Evolutionary conservation across 169 alveolate species (phyloP).

Genomic region (Ichthyophthirius multifiliis): DNA sequence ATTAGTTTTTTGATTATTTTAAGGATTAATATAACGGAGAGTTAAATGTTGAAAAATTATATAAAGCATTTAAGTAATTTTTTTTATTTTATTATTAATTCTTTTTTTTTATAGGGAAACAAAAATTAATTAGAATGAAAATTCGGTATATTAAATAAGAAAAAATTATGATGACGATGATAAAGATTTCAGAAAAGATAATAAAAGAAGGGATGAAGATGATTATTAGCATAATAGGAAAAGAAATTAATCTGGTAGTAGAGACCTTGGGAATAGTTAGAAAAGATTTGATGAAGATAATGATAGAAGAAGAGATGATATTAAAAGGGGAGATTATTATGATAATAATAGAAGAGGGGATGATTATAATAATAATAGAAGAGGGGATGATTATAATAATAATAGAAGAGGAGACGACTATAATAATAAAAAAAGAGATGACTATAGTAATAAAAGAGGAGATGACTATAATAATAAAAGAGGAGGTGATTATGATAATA

Average conservation of each 20-base stretch:
- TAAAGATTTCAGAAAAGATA: background rate
- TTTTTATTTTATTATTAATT: background rate
- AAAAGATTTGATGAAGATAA: background rate
- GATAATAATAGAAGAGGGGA: background rate
- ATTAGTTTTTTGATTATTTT: background rate
- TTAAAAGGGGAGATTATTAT: background rate
- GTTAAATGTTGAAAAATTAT: background rate
- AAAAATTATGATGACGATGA: background rate
- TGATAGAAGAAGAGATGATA: background rate
- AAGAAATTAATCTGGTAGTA: too few species aligned
- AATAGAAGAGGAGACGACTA: background rate
- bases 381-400: background rate
- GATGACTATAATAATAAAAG: background rate
- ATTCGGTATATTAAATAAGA: background rate
- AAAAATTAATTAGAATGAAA: background rate
- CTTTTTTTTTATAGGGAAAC: background rate
- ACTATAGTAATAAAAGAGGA: background rate
- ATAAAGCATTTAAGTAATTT: background rate
- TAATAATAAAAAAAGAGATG: background rate
- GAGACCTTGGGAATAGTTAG: background rate
- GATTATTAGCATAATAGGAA: background rate
- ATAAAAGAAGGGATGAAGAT: background rate
- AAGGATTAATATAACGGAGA: background rate
- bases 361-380: background rate
- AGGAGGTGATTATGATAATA: background rate